Conservation (phyloP, 2,329 filamentous ascomycete genomes). For the Aspergillus fischeri region DNA sequence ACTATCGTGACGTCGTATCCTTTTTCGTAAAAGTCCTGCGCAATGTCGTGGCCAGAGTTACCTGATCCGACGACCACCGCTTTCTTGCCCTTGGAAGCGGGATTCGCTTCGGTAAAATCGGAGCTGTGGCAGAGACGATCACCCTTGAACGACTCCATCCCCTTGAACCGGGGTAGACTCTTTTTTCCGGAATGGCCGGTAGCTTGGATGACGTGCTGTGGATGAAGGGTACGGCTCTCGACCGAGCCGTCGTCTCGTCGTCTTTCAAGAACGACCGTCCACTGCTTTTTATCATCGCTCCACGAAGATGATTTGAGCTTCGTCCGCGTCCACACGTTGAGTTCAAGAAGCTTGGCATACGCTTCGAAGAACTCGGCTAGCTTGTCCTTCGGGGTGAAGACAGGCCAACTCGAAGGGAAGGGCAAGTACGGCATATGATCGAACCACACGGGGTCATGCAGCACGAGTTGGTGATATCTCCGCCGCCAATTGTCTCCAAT, state of each 20-base stretch:
- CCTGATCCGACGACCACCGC: constrained; percentile 65
- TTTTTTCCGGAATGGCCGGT: constrained; percentile 67
- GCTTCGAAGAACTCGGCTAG: constrained; percentile 64
- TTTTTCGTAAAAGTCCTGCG: constrained; percentile 63
- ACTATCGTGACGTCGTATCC: constrained; percentile 67
- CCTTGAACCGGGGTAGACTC: constrained; percentile 47
- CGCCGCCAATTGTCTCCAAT: constrained; percentile 63
- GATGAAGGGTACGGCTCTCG: constrained; percentile 54
- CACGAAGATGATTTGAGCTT: constrained; percentile 48
- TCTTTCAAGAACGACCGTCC: constrained; percentile 53
- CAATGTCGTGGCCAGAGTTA: constrained; percentile 67
- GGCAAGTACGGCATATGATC: constrained; percentile 58
- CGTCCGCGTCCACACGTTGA: constrained; percentile 62
- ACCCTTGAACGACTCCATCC: constrained; percentile 54
- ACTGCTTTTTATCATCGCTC: constrained; percentile 48
- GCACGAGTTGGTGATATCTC: constrained; percentile 61
- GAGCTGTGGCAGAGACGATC: constrained; percentile 59
- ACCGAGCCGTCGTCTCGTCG: constrained; percentile 33
- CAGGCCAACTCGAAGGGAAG: constrained; percentile 63
- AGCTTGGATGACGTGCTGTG: constrained; percentile 62
- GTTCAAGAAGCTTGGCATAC: constrained; percentile 61
- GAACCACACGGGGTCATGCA: constrained; percentile 62
- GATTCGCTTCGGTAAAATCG: constrained; percentile 52
- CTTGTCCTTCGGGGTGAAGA: constrained; percentile 70
- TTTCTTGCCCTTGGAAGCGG: constrained; percentile 51